Evolutionary conservation across 2,329 filamentous ascomycete species (phyloP).

Genomic region (Onygena corvina): DNA sequence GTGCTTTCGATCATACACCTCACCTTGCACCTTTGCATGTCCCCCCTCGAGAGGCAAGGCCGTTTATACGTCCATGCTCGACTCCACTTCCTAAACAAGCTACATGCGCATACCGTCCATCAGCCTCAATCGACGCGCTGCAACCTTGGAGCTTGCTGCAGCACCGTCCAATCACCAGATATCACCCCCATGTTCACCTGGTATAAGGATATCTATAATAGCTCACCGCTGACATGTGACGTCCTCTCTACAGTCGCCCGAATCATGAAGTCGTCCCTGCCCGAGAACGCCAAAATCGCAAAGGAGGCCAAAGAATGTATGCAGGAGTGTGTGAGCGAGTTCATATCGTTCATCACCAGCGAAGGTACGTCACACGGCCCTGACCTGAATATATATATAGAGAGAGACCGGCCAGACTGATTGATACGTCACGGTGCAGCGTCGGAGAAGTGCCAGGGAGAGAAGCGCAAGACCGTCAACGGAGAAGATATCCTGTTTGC

Average conservation of each 20-base stretch:
- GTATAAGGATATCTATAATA: neutral
- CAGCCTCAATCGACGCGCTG: conserved; percentile 1
- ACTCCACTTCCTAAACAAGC: conserved; percentile 2
- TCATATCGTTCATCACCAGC: conserved; percentile 98
- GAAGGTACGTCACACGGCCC: conserved; percentile 56
- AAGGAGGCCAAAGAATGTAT: conserved; percentile 99
- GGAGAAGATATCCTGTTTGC: conserved; percentile 97
- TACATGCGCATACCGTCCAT: conserved; percentile 1
- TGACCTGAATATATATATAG: neutral
- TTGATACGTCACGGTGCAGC: conserved; percentile 52
- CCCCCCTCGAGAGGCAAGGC: neutral
- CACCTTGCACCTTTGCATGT: neutral
- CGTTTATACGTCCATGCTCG: neutral
- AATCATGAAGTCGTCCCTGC: conserved; percentile 96
- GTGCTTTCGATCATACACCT: neutral
- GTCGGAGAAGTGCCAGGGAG: conserved; percentile 97
- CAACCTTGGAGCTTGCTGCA: conserved; percentile 1
- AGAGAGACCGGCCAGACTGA: no score
- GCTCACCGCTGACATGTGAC: neutral
- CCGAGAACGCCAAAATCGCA: conserved; percentile 96
- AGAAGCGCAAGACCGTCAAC: conserved; percentile 98
- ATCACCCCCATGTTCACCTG: neutral
- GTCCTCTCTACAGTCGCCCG: conserved; percentile 67
- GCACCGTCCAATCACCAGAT: conserved; percentile 3
- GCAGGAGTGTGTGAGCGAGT: conserved; percentile 99